Percentiles rank a stretch among this genome's conserved stretches.
phyloP scores from a whole-genome alignment of 257 asterid species.

The Scutellaria barbata region DNA sequence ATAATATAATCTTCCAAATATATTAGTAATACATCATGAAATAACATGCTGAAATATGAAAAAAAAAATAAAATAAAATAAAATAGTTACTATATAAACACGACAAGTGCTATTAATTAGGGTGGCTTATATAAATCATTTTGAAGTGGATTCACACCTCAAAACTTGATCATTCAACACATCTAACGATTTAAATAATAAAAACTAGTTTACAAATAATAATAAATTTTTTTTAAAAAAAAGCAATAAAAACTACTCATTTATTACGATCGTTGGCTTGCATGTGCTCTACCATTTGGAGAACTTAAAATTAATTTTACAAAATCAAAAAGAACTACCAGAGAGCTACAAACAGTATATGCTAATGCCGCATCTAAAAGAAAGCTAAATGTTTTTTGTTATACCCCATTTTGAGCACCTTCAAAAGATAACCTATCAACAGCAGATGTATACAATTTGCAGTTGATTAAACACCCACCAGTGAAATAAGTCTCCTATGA shows the following conservation, averaged over 20 bases:
- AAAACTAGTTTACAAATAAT: too few species aligned
- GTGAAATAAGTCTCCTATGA: background rate
- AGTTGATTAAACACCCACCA: slow-evolving; percentile 1
- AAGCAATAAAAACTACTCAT: slow-evolving; percentile 1
- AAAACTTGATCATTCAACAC: too few species aligned
- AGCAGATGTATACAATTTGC: background rate
- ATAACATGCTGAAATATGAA: too few species aligned
- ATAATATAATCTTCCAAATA: too few species aligned
- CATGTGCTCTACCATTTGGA: background rate
- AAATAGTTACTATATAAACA: too few species aligned
- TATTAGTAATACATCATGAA: too few species aligned
- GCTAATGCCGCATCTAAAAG: slow-evolving; percentile 33
- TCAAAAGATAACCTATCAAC: slow-evolving; percentile 10
- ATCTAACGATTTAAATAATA: too few species aligned
- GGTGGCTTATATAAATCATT: too few species aligned
- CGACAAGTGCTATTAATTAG: too few species aligned
- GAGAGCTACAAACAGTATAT: slow-evolving; percentile 13
- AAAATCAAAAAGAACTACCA: slow-evolving; percentile 20
- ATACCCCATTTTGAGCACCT: slow-evolving; percentile 25
- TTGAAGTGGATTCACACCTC: too few species aligned
- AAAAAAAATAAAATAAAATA: too few species aligned
- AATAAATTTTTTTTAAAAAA: too few species aligned
- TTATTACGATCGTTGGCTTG: slow-evolving; percentile 19
- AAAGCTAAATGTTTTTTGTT: background rate
- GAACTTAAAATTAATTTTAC: slow-evolving; percentile 30